Evolutionary conservation across 2,329 filamentous ascomycete species (phyloP).

Genomic region (Fonsecaea monophora): DNA sequence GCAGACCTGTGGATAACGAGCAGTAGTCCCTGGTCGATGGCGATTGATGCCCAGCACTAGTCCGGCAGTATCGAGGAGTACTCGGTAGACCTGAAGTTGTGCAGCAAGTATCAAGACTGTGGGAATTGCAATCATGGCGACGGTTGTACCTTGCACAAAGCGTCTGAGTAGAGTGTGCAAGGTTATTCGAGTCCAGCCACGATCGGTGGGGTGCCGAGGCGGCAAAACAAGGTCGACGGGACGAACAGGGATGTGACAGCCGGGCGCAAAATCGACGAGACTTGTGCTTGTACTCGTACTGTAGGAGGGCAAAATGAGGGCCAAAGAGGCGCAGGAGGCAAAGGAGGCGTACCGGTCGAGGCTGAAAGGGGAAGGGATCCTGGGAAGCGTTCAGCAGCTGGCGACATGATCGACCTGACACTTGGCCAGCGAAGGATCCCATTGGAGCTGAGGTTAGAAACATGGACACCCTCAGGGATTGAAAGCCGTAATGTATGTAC

Average conservation of each 20-base stretch:
- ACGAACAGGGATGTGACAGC: not conserved
- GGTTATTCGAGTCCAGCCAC: not conserved
- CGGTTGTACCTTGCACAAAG: too few relatives aligned
- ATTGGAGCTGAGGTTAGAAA: not conserved
- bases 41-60: slow-evolving; percentile 21
- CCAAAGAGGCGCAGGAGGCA: not conserved
- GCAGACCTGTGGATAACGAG: slow-evolving; percentile 23
- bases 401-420: slow-evolving; percentile 1
- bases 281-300: not conserved
- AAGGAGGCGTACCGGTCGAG: slow-evolving; percentile 1
- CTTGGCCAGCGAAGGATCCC: not conserved
- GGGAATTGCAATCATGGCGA: not conserved
- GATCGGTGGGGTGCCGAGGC: not conserved
- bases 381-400: slow-evolving; percentile 1
- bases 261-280: not conserved
- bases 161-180: not conserved
- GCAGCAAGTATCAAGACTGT: not conserved
- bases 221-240: not conserved
- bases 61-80: slow-evolving; percentile 22
- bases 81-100: not conserved
- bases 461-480: not conserved
- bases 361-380: not conserved
- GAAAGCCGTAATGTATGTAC: not conserved
- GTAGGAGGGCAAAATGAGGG: not conserved
- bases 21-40: slow-evolving; percentile 7